These are phyloP conservation scores for Daphne laureola DNA, from an alignment of 441 rosid genomes.

Conservation along the genomic window DNA sequence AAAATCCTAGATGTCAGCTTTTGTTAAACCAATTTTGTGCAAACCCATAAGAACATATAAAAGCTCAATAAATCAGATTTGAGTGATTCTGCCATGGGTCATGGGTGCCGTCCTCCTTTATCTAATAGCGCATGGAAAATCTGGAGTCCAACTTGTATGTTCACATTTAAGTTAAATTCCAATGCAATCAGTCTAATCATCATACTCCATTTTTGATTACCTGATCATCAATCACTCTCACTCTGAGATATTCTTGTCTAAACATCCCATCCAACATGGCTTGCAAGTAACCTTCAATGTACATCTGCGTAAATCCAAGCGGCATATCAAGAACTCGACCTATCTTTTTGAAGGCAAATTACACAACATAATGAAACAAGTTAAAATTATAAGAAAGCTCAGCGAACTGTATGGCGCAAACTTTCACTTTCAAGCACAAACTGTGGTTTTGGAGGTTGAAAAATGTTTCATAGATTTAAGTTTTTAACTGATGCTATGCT, in stretches of 20 bases:
- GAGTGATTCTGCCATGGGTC: no score
- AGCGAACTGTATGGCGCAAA: slow-evolving; percentile 1
- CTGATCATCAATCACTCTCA: slow-evolving; percentile 89
- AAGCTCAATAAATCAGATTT: no score
- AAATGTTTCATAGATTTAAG: not conserved
- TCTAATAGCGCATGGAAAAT: not conserved
- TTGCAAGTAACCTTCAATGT: slow-evolving; percentile 94
- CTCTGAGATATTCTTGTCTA: slow-evolving; percentile 91
- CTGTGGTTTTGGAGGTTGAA: not conserved
- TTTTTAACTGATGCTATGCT: not conserved
- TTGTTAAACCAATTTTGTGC: no score
- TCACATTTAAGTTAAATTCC: no score
- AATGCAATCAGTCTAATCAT: not conserved
- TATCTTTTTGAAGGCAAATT: no score
- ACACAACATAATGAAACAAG: not conserved
- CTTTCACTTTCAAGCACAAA: not conserved
- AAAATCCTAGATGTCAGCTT: no score
- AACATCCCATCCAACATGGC: slow-evolving; percentile 89
- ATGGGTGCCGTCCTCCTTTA: not conserved
- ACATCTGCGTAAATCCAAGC: slow-evolving; percentile 44
- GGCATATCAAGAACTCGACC: not conserved
- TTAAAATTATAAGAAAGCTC: not conserved
- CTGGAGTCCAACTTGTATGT: not conserved
- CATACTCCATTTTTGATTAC: slow-evolving; percentile 25
- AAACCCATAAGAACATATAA: no score